phyloP scores from a whole-genome alignment of 176 grass and related monocot genomes.

The Zoysia pacifica region DNA sequence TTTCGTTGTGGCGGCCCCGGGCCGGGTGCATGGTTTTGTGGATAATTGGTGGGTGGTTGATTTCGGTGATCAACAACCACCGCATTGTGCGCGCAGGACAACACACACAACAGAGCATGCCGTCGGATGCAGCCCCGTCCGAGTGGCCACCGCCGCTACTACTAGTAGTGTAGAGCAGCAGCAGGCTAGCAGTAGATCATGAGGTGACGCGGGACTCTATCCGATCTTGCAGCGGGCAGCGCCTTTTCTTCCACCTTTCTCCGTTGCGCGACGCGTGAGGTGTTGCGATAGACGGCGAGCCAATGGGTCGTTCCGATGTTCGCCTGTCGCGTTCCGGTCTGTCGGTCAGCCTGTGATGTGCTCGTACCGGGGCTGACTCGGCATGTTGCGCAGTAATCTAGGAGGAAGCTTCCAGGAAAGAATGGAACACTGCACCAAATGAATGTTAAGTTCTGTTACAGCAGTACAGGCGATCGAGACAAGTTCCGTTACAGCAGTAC shows the following conservation, averaged over 20 bases:
- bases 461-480: neutral
- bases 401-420: conserved; percentile 12
- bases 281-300: neutral
- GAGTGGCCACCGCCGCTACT: conserved; percentile 38
- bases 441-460: neutral
- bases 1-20: neutral
- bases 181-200: neutral
- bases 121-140: conserved; percentile 14
- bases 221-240: neutral
- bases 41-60: conserved; percentile 34
- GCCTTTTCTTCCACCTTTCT: neutral
- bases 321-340: neutral
- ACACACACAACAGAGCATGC: conserved; percentile 1
- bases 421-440: neutral
- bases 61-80: conserved; percentile 13
- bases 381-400: neutral
- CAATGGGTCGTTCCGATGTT: conserved; percentile 29
- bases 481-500: neutral
- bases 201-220: neutral
- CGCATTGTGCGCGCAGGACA: conserved; percentile 26
- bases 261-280: neutral
- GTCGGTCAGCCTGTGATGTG: conserved; percentile 9
- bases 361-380: neutral
- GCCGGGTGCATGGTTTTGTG: neutral
- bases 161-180: neutral